Evolutionary conservation across 306 rosid species (phyloP).

Genomic region (Cucumis hystrix): DNA sequence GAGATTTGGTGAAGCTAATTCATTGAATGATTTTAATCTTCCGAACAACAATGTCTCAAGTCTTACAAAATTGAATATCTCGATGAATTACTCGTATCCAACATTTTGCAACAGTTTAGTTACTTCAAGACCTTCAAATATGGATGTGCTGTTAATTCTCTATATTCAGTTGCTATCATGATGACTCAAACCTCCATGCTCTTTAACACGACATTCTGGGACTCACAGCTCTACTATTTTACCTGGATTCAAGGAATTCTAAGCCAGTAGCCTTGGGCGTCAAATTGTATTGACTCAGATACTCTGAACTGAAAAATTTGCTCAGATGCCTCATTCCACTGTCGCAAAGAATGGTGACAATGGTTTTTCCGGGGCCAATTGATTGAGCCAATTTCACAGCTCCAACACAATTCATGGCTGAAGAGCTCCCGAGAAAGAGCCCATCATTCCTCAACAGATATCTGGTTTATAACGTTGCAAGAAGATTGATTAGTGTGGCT

Average conservation of each 20-base stretch:
- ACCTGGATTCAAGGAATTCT: slow-evolving; percentile 51
- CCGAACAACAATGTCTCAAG: background rate
- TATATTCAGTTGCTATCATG: background rate
- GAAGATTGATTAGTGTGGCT: background rate
- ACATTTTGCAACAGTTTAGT: background rate
- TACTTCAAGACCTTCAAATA: background rate
- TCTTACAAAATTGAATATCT: background rate
- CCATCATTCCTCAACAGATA: slow-evolving; percentile 76
- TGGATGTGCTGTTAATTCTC: background rate
- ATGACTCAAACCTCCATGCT: background rate
- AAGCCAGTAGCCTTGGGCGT: slow-evolving; percentile 59
- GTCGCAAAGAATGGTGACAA: slow-evolving; percentile 86
- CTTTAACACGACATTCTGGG: background rate
- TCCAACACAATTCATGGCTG: slow-evolving; percentile 91
- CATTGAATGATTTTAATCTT: background rate
- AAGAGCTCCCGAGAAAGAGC: slow-evolving; percentile 81
- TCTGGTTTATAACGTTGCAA: slow-evolving; percentile 16
- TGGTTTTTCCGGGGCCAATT: slow-evolving; percentile 74
- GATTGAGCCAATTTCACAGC: slow-evolving; percentile 68
- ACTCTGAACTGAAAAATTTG: slow-evolving; percentile 53
- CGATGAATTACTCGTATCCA: background rate
- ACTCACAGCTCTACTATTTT: slow-evolving; percentile 1
- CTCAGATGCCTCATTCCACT: slow-evolving; percentile 94
- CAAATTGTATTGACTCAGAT: slow-evolving; percentile 51
- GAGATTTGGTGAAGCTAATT: background rate